Evolutionary conservation across 2,329 filamentous ascomycete species (phyloP), one percentile per base, ranked within the genome.

Genomic region (Dryadomyces sulphureus): DNA sequence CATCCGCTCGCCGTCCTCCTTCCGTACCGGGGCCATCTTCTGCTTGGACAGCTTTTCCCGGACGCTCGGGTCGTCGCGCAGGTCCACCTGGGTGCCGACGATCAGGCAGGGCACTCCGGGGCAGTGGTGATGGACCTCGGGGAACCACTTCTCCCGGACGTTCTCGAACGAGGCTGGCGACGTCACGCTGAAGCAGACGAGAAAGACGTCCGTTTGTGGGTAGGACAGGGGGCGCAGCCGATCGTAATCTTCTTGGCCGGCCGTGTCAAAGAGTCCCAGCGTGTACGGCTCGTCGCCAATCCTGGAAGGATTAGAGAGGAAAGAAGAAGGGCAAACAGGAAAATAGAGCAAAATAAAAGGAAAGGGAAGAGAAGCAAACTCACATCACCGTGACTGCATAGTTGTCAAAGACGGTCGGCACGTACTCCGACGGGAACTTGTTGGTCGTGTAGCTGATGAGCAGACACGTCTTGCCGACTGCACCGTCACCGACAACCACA

Each of bases 371-470:
- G 21, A 22, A 25, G 4, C 11, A 38, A 47, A 81, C 88, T 81
- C 75, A 95, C 92, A 98, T 98, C 56, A 98, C 92, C 55, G 92
- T 98, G 63, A 98, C 92, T 48, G 92, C 92, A 76, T 98, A 98
- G 70, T 98, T 98, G 67, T 98, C 92, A 66, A 98, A 98, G 53
- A 98, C 92, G 25, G 92, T 98, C 45, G 92, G 92, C 49, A 98
- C 92, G 66, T 98, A 98, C 89, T 98, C 92, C 59, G 89, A 95
- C 32, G 92, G 92, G 66, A 98, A 98, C 61, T 96, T 96, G 76
- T 98, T 98, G 54, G 92, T 98, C 54, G 92, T 98, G 69, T 98
- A 98, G 64, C 87, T 94, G 70, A 98, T 98, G 62, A 98, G 79
- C 54, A 98, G 79, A 69, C 92, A 98, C 55, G 92, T 98, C 76